A percentile compares a stretch with the other conserved stretches of the same genome.
Conservation (phyloP, 2,329 filamentous ascomycete species). For the Penicillium freii region DNA sequence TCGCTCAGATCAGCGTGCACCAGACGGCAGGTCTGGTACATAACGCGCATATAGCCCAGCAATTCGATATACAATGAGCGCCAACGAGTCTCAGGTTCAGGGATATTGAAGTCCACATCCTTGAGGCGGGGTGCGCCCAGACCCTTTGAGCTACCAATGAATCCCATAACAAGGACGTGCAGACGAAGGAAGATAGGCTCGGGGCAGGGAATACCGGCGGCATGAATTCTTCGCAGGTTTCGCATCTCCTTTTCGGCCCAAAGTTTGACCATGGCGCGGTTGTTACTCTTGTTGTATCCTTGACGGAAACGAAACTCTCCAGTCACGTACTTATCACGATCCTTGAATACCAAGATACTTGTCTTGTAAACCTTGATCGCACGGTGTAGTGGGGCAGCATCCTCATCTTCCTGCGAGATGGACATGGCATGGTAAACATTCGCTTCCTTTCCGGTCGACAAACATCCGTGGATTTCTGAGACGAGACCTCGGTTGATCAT, state of each 20-base stretch:
- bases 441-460: slow-evolving; percentile 96
- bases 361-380: slow-evolving; percentile 99
- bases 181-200: slow-evolving; percentile 84
- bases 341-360: slow-evolving; percentile 95
- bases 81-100: slow-evolving; percentile 72
- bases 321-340: slow-evolving; percentile 91
- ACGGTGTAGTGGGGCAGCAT: slow-evolving; percentile 60
- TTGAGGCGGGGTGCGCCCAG: slow-evolving; percentile 84
- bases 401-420: slow-evolving; percentile 54
- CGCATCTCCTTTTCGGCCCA: slow-evolving; percentile 99
- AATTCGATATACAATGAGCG: slow-evolving; percentile 76
- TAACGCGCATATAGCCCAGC: slow-evolving; percentile 80
- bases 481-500: slow-evolving; percentile 92
- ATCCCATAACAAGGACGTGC: slow-evolving; percentile 95
- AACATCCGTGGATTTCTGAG: slow-evolving; percentile 87
- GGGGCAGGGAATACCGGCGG: slow-evolving; percentile 83
- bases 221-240: slow-evolving; percentile 80
- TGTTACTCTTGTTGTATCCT: slow-evolving; percentile 92
- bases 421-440: slow-evolving; percentile 93
- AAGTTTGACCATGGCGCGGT: slow-evolving; percentile 93
- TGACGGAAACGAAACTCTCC: slow-evolving; percentile 89
- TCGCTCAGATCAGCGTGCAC: slow-evolving; percentile 97
- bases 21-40: slow-evolving; percentile 88
- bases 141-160: slow-evolving; percentile 83
- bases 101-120: slow-evolving; percentile 72